Percentiles rank a stretch among this genome's conserved stretches.
These are phyloP conservation scores for Backusella psychrophila DNA, from an alignment of 192 early-diverging fungal genomes.

Conservation along the genomic window DNA sequence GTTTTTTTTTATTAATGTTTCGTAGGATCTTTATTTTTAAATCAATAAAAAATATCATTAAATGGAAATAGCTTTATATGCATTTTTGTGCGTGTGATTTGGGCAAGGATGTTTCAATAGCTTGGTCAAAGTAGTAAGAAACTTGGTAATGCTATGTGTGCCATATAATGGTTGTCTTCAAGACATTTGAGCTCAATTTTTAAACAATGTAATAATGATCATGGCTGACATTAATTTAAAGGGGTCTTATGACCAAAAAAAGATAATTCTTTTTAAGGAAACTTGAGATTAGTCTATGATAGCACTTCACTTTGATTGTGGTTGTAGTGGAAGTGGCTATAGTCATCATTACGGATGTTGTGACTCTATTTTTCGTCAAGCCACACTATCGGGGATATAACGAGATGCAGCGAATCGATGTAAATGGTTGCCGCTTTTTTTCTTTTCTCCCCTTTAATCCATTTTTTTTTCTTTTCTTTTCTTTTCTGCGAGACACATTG, in stretches of 20 bases:
- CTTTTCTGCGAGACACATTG: neutral
- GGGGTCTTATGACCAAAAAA: too few relatives aligned
- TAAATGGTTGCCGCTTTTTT: neutral
- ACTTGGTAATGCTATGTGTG: neutral
- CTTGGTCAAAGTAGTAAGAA: neutral
- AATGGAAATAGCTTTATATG: neutral
- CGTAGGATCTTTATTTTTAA: neutral
- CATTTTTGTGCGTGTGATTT: neutral
- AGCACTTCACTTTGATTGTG: too few relatives aligned
- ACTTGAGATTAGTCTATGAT: too few relatives aligned
- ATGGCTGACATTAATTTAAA: neutral
- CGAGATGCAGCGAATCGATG: neutral
- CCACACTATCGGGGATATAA: neutral
- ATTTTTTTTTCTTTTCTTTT: neutral
- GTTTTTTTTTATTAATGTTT: neutral
- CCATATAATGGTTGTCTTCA: neutral
- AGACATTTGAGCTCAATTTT: neutral
- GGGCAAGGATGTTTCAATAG: neutral
- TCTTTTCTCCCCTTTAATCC: neutral
- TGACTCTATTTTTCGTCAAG: neutral
- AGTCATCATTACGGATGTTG: neutral
- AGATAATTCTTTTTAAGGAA: too few relatives aligned
- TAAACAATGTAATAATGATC: neutral
- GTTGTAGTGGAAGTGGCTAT: too few relatives aligned
- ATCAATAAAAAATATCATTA: neutral